A percentile compares a stretch with the other conserved stretches of the same genome.
These are phyloP conservation scores for Hymenotorrendiella dingleyae DNA, from an alignment of 2,329 filamentous ascomycete genomes.

Conservation along the genomic window DNA sequence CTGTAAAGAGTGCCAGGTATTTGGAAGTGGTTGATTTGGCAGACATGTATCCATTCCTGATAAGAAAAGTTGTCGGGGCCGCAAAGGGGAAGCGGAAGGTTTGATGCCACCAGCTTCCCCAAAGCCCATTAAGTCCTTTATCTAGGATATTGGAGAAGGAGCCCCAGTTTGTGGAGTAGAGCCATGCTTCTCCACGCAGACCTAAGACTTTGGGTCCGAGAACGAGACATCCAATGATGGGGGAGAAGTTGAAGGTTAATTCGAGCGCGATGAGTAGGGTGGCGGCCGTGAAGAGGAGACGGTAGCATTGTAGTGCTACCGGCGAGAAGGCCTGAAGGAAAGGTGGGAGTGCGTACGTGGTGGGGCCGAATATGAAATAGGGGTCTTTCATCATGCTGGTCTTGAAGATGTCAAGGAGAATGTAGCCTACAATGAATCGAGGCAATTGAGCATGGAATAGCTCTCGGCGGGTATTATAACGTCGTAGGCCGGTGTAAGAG, in stretches of 20 bases:
- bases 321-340: conserved; percentile 39
- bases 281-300: conserved; percentile 48
- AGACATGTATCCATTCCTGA: conserved; percentile 35
- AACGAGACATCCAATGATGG: conserved; percentile 49
- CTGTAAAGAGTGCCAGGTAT: conserved; percentile 37
- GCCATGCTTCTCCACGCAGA: conserved; percentile 52
- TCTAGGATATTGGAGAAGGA: conserved; percentile 51
- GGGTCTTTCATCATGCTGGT: conserved; percentile 67
- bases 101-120: conserved; percentile 89
- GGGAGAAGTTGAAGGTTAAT: conserved; percentile 53
- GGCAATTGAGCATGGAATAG: conserved; percentile 42
- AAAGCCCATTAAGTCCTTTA: conserved; percentile 71
- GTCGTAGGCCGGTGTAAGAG: conserved; percentile 42
- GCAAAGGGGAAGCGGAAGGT: conserved; percentile 71
- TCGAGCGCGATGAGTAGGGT: conserved; percentile 56
- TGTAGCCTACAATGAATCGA: conserved; percentile 50
- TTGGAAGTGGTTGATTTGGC: conserved; percentile 30
- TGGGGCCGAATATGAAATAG: conserved; percentile 60
- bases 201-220: conserved; percentile 45
- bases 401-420: conserved; percentile 65
- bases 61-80: conserved; percentile 49
- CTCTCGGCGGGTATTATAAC: conserved; percentile 36
- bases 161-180: conserved; percentile 56
- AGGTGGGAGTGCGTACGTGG: conserved; percentile 38
- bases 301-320: conserved; percentile 46